These are phyloP conservation scores for Hygrophoropsis aurantiaca DNA, from an alignment of 768 basidiomycete genomes.

Conservation along the genomic window DNA sequence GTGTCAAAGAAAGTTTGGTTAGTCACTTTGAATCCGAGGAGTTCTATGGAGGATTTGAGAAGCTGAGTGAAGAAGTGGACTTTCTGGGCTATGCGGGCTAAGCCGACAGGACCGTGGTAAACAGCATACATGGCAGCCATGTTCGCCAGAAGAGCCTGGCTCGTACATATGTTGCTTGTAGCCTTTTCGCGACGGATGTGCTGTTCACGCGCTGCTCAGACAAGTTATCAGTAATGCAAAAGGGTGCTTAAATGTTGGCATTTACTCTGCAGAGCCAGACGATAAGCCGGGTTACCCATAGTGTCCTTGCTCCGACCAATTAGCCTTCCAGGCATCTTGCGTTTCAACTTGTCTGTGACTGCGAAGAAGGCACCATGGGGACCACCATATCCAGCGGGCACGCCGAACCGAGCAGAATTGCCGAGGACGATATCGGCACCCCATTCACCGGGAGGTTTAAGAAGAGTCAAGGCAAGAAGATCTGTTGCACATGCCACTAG, in stretches of 20 bases:
- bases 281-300: slow-evolving; percentile 84
- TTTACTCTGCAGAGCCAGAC: slow-evolving; percentile 92
- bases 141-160: slow-evolving; percentile 96
- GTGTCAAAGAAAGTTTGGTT: slow-evolving; percentile 89
- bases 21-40: slow-evolving; percentile 69
- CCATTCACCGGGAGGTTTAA: slow-evolving; percentile 98
- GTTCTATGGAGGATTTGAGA: slow-evolving; percentile 64
- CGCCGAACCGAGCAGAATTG: slow-evolving; percentile 95
- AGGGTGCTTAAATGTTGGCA: slow-evolving; percentile 9
- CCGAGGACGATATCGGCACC: slow-evolving; percentile 95
- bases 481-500: slow-evolving; percentile 89
- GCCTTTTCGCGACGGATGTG: slow-evolving; percentile 98
- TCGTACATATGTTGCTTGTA: slow-evolving; percentile 97
- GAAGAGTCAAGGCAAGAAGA: slow-evolving; percentile 86
- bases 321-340: slow-evolving; percentile 98
- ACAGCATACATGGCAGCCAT: slow-evolving; percentile 99
- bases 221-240: slow-evolving; percentile 7
- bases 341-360: slow-evolving; percentile 85
- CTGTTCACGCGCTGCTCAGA: slow-evolving; percentile 83
- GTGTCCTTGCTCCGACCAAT: slow-evolving; percentile 89
- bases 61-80: slow-evolving; percentile 88
- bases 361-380: slow-evolving; percentile 99
- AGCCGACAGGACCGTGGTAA: slow-evolving; percentile 90
- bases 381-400: slow-evolving; percentile 95
- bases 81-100: slow-evolving; percentile 81